Evolutionary conservation across 768 basidiomycete species (phyloP).

Genomic region (Rhodotorula graminis): DNA sequence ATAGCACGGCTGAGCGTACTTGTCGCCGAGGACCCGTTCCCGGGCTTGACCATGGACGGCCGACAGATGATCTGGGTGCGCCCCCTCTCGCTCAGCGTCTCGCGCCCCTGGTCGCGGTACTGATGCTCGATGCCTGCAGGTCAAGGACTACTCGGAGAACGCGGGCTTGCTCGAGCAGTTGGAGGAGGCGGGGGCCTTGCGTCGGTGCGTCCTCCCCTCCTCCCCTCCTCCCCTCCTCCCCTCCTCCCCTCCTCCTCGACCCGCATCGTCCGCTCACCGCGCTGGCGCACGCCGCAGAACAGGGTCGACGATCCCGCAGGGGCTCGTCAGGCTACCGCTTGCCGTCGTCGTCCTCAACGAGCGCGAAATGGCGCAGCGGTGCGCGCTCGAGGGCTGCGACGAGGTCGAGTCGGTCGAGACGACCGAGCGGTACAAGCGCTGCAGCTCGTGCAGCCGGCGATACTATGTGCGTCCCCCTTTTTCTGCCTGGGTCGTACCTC

Average conservation of each 20-base stretch:
- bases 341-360: conserved; percentile 28
- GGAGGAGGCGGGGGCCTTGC: conserved; percentile 22
- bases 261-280: background rate
- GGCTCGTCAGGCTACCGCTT: conserved; percentile 33
- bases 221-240: no score
- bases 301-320: conserved; percentile 32
- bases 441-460: conserved; percentile 27
- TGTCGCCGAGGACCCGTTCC: conserved; percentile 25
- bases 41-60: conserved; percentile 16
- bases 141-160: conserved; percentile 41
- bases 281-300: background rate
- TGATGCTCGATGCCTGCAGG: background rate
- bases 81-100: background rate
- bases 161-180: conserved; percentile 24
- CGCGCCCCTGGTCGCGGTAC: background rate
- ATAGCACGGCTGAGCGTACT: conserved; percentile 4
- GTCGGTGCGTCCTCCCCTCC: conserved; percentile 1
- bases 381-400: conserved; percentile 15
- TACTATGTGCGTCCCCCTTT: conserved; percentile 30
- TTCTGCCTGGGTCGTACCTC: no score
- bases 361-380: conserved; percentile 31
- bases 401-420: conserved; percentile 15
- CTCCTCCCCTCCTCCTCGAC: background rate
- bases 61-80: conserved; percentile 30
- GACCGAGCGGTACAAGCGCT: conserved; percentile 31